These are phyloP conservation scores for Dioscorea zingiberensis DNA, from an alignment of 106 monocot species.

Conservation along the genomic window DNA sequence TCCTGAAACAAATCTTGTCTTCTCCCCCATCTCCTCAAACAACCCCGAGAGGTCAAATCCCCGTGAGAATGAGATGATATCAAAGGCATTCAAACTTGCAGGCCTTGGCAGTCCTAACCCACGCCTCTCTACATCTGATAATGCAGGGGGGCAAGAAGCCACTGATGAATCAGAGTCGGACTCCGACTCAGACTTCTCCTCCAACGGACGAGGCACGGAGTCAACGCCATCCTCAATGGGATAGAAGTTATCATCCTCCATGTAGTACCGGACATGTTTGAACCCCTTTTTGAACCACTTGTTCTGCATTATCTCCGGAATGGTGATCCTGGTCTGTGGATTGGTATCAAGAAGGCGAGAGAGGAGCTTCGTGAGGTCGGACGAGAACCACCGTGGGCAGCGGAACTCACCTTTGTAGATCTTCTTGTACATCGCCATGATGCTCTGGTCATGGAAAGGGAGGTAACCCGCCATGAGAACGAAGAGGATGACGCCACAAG, in stretches of 20 bases:
- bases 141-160: conserved; percentile 39
- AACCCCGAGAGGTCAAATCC: conserved; percentile 58
- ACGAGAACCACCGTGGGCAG: conserved; percentile 64
- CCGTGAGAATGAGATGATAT: conserved; percentile 63
- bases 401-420: conserved; percentile 61
- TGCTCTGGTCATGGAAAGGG: conserved; percentile 53
- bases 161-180: conserved; percentile 57
- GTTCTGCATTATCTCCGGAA: conserved; percentile 49
- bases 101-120: conserved; percentile 30
- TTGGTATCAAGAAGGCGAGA: conserved; percentile 53
- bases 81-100: conserved; percentile 55
- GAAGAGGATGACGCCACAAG: conserved; percentile 57
- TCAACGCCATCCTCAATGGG: conserved; percentile 8
- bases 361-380: conserved; percentile 38
- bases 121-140: not conserved
- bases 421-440: conserved; percentile 61
- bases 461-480: conserved; percentile 61
- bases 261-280: conserved; percentile 35
- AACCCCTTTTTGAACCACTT: conserved; percentile 64
- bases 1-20: conserved; percentile 44
- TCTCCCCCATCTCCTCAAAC: conserved; percentile 57
- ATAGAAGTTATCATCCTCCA: conserved; percentile 47
- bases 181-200: conserved; percentile 28
- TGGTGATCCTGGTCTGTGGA: conserved; percentile 42
- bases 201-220: not conserved